Base-by-base conservation (phyloP, 306 rosid species). In the Erythrophleum fordii region DNA sequence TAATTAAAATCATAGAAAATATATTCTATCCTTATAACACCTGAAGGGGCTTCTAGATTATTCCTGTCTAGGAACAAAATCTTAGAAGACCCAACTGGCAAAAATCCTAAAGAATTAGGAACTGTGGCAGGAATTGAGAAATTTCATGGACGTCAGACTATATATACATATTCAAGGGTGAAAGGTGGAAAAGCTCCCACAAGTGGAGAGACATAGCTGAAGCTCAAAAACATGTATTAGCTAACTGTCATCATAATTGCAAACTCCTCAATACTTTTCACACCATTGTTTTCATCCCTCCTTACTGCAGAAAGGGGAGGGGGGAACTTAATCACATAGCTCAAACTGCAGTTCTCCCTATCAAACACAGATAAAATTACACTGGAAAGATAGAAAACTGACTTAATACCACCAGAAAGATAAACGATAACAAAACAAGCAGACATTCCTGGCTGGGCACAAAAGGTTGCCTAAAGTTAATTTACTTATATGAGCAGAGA, bases 401-500 rank as follows among this genome's bases (percentile, higher is more conserved):
- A 29, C 13, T 39, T 31, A 69, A 75, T 58, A 23, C 60, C 53
- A 20, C 28, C 65, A 34, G 5, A 6, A 14, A 75, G 34, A 31
- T 31, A 14, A 26, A 55, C n/a, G 48, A 44, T 11, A 75, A 81
- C 55, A 18, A 56, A 68, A 25, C 56, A 81, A 44, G 20, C 56
- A 69, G 20, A 51, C 64, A 34, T 11, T 77, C 48, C 2, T 64
- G n/a, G 44, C 60, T 13, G 18, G 69, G 77, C 17, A 16, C 59
- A 66, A 53, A 66, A 42, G 60, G 44, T 51, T 41, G 62, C 52
- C 34, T 23, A n/a, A 37, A 61, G 62, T 82, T 26, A 37, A 49
- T 59, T 69, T 61, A 10, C 61, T 61, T 7, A 39, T 31, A 31
- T 31, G 34, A 31, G 34, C 34, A 31, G 2, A 31, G 34, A 39